Evolutionary conservation across 768 basidiomycete species (phyloP).

Genomic region (Asterophora lycoperdoides): DNA sequence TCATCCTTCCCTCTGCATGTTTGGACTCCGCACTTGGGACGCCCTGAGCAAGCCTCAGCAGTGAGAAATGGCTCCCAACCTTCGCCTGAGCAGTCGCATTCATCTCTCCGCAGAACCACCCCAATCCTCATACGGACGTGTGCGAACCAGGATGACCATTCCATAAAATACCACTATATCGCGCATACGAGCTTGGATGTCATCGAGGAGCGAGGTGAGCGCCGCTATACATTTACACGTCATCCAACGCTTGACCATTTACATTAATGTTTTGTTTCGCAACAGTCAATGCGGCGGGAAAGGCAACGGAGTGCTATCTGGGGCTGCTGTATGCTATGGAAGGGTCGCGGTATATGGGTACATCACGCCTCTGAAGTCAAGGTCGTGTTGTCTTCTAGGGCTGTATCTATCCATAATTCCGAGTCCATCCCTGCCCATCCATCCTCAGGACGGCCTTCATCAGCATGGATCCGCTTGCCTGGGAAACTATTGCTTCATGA

Average conservation of each 20-base stretch:
- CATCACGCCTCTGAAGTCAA: slow-evolving; percentile 85
- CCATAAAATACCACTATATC: slow-evolving; percentile 85
- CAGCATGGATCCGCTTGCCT: too few relatives aligned
- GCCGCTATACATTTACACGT: slow-evolving; percentile 2
- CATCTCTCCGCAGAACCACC: slow-evolving; percentile 80
- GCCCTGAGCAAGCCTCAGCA: too few relatives aligned
- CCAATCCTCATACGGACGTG: slow-evolving; percentile 76
- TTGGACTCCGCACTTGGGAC: too few relatives aligned
- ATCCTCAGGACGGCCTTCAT: too few relatives aligned
- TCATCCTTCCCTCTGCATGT: too few relatives aligned
- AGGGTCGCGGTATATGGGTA: slow-evolving; percentile 93
- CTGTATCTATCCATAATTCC: too few relatives aligned
- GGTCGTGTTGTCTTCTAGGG: too few relatives aligned
- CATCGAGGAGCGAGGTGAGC: slow-evolving; percentile 85
- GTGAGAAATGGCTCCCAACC: slow-evolving; percentile 62
- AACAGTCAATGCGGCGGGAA: slow-evolving; percentile 46
- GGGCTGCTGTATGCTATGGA: slow-evolving; percentile 89
- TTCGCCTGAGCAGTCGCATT: slow-evolving; percentile 80
- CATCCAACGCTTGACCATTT: slow-evolving; percentile 3
- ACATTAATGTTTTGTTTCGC: not conserved
- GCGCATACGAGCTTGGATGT: slow-evolving; percentile 89
- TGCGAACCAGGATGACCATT: slow-evolving; percentile 46
- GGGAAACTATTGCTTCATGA: too few relatives aligned
- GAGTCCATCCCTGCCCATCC: too few relatives aligned
- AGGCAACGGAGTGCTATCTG: slow-evolving; percentile 74